A percentile compares a stretch with the other conserved stretches of the same genome.
These are phyloP conservation scores for Calonectria multiphialidica DNA, from an alignment of 2,329 filamentous ascomycete genomes.

Conservation along the genomic window DNA sequence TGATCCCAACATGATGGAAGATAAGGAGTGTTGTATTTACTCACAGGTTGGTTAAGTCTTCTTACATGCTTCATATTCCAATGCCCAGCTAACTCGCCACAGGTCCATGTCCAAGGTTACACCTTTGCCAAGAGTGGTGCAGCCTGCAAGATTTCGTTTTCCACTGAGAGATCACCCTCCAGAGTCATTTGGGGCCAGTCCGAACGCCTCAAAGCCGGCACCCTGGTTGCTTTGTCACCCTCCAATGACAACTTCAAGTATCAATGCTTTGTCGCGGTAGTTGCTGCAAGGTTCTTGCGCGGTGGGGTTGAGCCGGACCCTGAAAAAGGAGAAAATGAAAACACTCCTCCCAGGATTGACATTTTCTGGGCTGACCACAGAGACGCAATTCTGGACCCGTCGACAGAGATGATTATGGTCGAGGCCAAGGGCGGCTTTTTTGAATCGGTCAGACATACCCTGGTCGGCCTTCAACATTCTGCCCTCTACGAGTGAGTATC, in stretches of 20 bases:
- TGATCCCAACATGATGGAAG: conserved; percentile 69
- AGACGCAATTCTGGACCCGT: conserved; percentile 76
- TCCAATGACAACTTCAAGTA: conserved; percentile 71
- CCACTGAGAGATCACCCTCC: conserved; percentile 72
- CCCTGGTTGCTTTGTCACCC: conserved; percentile 65
- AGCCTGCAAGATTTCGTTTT: conserved; percentile 78
- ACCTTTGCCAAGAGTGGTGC: conserved; percentile 73
- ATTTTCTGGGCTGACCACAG: conserved; percentile 75
- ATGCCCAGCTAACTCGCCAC: neutral
- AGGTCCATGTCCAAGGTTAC: conserved; percentile 77
- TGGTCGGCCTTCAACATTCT: conserved; percentile 78
- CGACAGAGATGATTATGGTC: conserved; percentile 80
- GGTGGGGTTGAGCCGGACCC: conserved; percentile 69
- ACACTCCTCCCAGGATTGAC: conserved; percentile 76
- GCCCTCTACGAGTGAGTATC: conserved; percentile 63
- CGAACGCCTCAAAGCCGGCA: conserved; percentile 64
- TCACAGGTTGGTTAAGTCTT: conserved; percentile 67
- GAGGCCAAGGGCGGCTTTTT: conserved; percentile 81
- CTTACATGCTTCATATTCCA: neutral
- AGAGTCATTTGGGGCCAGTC: conserved; percentile 74
- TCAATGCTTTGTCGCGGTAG: conserved; percentile 76
- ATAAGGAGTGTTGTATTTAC: conserved; percentile 72
- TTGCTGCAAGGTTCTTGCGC: conserved; percentile 76
- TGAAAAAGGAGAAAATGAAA: conserved; percentile 31
- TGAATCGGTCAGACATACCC: conserved; percentile 79